Evolutionary conservation across 139 green algal species (phyloP), one percentile per base, ranked within the genome.

Genomic region (Pleodorina starrii): DNA sequence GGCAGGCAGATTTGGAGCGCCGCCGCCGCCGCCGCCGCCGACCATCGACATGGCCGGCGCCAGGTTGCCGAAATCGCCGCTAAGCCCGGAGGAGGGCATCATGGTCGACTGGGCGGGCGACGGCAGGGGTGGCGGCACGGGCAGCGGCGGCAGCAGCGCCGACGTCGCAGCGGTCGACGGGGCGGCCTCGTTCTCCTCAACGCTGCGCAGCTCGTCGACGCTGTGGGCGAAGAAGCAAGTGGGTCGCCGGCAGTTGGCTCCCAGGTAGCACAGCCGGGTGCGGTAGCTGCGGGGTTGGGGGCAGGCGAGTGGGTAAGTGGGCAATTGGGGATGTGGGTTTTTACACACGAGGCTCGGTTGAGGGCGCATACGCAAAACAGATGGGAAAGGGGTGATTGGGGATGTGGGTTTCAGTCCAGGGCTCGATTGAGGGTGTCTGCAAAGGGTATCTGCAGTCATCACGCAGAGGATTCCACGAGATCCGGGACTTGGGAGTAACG

Each of bases 191-290:
- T 0, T 14, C 36, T 89, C 69, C 21, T 89, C 84, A 0, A 71
- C 46, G 50, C 75, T 91, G 23, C 97, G 92, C 66, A 99, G 95
- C 92, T 99, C 94, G 35, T 88, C 79, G 4, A 94, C 88, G 0
- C 86, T 91, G 93, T 99, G 97, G 1, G 97, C 97, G 83, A 99
- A 99, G 94, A 99, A 99, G 95, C 97, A 99, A 11, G 99, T 96
- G n/a, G 92, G 91, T 32, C 97, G 94, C 32, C 68, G 78, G 91
- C 97, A 99, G 76, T 87, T 84, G 38, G 84, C 81, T n/a, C 95
- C 96, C 68, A 98, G 94, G 88, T 97, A 98, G 95, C 97, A 99
- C 81, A 98, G 92, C 87, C 95, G 93, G 12, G 94, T 96, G 85
- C 95, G 91, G 90, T 96, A 97, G 73, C 94, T 94, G 42, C 23